Evolutionary conservation across 805 yeast species (phyloP).

Genomic region (Candida arabinofermentans): DNA sequence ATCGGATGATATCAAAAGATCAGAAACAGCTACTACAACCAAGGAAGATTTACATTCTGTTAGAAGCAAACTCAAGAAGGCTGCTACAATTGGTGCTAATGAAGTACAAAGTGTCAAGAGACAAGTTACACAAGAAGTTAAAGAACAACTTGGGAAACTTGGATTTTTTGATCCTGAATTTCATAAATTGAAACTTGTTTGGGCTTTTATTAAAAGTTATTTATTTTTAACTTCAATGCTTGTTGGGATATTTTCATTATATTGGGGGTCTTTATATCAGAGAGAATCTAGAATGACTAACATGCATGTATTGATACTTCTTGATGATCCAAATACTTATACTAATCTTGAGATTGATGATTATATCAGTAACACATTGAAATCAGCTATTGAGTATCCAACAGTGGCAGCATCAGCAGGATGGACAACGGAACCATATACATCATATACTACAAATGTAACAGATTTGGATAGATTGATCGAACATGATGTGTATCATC

Average conservation of each 20-base stretch:
- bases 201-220: conserved; percentile 22
- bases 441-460: conserved; percentile 29
- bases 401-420: conserved; percentile 12
- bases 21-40: neutral
- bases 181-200: conserved; percentile 8
- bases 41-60: conserved; percentile 2
- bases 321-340: conserved; percentile 12
- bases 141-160: conserved; percentile 17
- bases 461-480: conserved; percentile 35
- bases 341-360: conserved; percentile 25
- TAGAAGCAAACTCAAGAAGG: neutral
- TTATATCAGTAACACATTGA: conserved; percentile 22
- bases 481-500: conserved; percentile 43
- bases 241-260: conserved; percentile 34
- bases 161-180: conserved; percentile 27
- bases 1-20: conserved; percentile 1
- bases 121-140: conserved; percentile 17
- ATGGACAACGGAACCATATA: conserved; percentile 19
- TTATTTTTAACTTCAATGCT: conserved; percentile 32
- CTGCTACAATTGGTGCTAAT: conserved; percentile 1
- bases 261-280: conserved; percentile 41
- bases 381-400: conserved; percentile 19
- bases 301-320: conserved; percentile 33
- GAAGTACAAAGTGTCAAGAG: conserved; percentile 9
- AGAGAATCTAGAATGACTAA: conserved; percentile 27